Percentiles rank a stretch among this genome's conserved stretches.
Conservation (phyloP, 768 basidiomycete genomes). For the Amanita brunnescens region DNA sequence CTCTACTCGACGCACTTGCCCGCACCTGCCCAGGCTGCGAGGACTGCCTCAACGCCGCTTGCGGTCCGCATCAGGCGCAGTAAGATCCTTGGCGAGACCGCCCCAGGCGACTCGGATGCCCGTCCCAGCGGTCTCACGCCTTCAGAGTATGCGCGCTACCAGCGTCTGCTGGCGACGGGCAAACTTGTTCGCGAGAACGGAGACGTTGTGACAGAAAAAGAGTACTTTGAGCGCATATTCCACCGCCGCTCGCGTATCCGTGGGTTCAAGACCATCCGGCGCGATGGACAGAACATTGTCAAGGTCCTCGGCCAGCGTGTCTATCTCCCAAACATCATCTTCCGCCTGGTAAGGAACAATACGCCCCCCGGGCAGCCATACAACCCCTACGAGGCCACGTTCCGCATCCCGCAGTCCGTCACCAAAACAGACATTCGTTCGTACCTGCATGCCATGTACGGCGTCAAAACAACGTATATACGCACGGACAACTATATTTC, state of each 20-base stretch:
- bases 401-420: slow-evolving; percentile 80
- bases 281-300: slow-evolving; percentile 31
- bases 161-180: slow-evolving; percentile 47
- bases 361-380: slow-evolving; percentile 72
- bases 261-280: slow-evolving; percentile 41
- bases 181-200: slow-evolving; percentile 30
- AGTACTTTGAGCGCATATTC: slow-evolving; percentile 54
- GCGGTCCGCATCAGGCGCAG: slow-evolving; percentile 64
- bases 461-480: slow-evolving; percentile 85
- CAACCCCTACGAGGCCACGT: slow-evolving; percentile 93
- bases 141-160: slow-evolving; percentile 52
- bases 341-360: slow-evolving; percentile 77
- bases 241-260: slow-evolving; percentile 56
- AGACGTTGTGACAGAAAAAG: slow-evolving; percentile 34
- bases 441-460: slow-evolving; percentile 79
- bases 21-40: slow-evolving; percentile 39
- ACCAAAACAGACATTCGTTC: slow-evolving; percentile 91
- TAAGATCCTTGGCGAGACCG: slow-evolving; percentile 34
- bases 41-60: slow-evolving; percentile 63
- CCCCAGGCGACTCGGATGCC: slow-evolving; percentile 35
- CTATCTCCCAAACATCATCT: slow-evolving; percentile 84
- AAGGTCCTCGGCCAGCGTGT: slow-evolving; percentile 72
- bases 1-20: slow-evolving; percentile 33
- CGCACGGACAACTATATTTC: slow-evolving; percentile 89
- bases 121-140: slow-evolving; percentile 53